Base-by-base conservation (phyloP, 768 basidiomycete species). In the Trametes cingulata region DNA sequence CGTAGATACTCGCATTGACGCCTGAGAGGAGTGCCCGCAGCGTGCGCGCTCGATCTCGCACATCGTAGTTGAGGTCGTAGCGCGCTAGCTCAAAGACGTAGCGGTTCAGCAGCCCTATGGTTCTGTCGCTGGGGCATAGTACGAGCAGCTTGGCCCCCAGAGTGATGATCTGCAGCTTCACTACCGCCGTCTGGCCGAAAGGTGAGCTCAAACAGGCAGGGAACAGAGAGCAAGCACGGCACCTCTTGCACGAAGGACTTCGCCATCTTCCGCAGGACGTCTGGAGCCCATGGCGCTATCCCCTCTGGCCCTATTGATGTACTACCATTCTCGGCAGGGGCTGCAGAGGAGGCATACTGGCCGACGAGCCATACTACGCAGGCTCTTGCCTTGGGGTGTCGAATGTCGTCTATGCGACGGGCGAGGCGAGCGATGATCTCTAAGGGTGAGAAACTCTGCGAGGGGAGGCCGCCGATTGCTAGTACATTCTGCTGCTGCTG, bases 281-380 rank as follows among this genome's bases (percentile, higher is more conserved):
- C 97, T 0, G 96, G 93, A 0, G 87, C 92, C 92, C 91, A 95
- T 29, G 81, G 79, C 5, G 78, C 85, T 8, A 94, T 73, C 15
- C 86, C 86, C 51, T 84, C 82, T 2, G 83, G 77, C 8, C 55
- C 77, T 72, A 17, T 73, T 63, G 40, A 65, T 59, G 10, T 47
- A 47, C 37, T 33, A 5, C 65, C 65, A 54, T 60, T 60, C 35
- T 56, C 45, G 35, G 56, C 24, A 66, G 68, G 40, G 74, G 73
- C 71, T 7, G 79, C 77, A 13, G 86, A 82, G 14, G 80, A 79
- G 17, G 90, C 84, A 69, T 93, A 93, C 71, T 97, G 93, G 0
- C 96, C 95, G 0, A 94, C 93, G 0, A 98, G 83, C 94, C 96
- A 97, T 24, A 93, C 75, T 1, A 98, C 86, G 65, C 91, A 94